Evolutionary conservation across 2,329 filamentous ascomycete genomes (phyloP), one percentile per base, ranked within the genome.

Genomic region (Microdochium nivale): DNA sequence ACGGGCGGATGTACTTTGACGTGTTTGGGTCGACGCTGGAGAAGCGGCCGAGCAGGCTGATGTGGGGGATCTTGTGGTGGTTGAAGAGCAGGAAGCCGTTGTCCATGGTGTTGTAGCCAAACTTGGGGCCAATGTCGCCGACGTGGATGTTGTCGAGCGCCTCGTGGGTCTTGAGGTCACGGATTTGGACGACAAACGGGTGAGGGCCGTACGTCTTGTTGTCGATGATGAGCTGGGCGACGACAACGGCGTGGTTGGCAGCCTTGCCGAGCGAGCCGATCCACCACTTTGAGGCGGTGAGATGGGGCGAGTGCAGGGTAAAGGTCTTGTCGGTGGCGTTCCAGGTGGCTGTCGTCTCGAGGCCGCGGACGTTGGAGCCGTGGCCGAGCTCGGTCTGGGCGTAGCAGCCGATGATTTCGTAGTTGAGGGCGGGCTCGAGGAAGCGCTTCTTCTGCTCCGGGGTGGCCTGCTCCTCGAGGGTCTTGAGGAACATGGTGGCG

Each of bases 241-340:
- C 89, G 3, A 91, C 86, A 2, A 88, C 81, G 1, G 87, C 87
- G 62, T 89, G 78, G 64, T 88, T 91, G 46, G 88, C 87, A 2
- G 84, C 84, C 59, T 85, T 78, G 49, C 87, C 88, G 3, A 91
- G 75, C 11, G 86, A 87, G 1, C 88, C 88, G 59, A 90, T 90
- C 88, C 88, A 91, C 87, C 87, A 92, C 64, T 92, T 92, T 32
- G 84, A 86, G 0, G 87, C 80, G 1, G 87, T 90, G 52, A 90
- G 73, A 55, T 81, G 75, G 10, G 87, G 87, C 0, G 85, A 88
- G 67, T 90, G 82, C 33, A 91, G 75, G 14, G 75, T 84, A 60
- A 91, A 90, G 2, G 83, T 88, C 74, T 88, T 86, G 67, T 88
- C 84, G 4, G 83, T 72, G 0, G 80, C 71, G 61, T 88, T 85